Evolutionary conservation across 164 flowering plant species (phyloP).

Genomic region (Stephania cephalantha): DNA sequence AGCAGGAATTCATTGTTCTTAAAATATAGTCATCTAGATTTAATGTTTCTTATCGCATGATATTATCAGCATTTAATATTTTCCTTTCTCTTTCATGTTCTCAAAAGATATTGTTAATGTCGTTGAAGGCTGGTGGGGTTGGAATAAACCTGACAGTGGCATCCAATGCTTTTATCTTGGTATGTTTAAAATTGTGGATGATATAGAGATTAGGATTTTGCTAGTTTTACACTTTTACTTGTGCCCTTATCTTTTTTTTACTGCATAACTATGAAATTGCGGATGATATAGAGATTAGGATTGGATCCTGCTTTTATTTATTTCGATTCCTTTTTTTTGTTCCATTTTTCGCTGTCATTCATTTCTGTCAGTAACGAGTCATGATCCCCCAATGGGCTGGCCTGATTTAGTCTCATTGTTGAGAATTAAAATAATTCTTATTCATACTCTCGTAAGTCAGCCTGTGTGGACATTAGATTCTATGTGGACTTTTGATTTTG

Average conservation of each 20-base stretch:
- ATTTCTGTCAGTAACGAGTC: no score
- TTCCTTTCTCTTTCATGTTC: slow-evolving; percentile 9
- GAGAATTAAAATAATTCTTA: no score
- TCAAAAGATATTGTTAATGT: slow-evolving; percentile 78
- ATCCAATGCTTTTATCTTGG: slow-evolving; percentile 91
- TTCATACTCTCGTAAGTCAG: no score
- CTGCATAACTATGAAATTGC: background rate
- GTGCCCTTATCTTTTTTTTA: background rate
- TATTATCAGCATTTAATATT: background rate
- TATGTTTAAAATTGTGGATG: slow-evolving; percentile 22
- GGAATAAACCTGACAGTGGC: slow-evolving; percentile 97
- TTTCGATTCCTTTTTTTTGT: no score
- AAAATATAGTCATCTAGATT: background rate
- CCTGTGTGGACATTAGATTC: no score
- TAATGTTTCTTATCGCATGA: background rate
- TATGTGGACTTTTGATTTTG: no score
- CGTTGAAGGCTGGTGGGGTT: slow-evolving; percentile 97
- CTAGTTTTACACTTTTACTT: no score
- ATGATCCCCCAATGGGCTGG: no score
- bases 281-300: no score
- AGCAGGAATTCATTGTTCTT: background rate
- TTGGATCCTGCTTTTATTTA: no score
- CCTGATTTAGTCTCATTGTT: no score
- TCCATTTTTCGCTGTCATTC: no score
- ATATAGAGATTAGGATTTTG: background rate